These are phyloP conservation scores for Candida odintsovae DNA, from an alignment of 805 yeast genomes.

Conservation along the genomic window DNA sequence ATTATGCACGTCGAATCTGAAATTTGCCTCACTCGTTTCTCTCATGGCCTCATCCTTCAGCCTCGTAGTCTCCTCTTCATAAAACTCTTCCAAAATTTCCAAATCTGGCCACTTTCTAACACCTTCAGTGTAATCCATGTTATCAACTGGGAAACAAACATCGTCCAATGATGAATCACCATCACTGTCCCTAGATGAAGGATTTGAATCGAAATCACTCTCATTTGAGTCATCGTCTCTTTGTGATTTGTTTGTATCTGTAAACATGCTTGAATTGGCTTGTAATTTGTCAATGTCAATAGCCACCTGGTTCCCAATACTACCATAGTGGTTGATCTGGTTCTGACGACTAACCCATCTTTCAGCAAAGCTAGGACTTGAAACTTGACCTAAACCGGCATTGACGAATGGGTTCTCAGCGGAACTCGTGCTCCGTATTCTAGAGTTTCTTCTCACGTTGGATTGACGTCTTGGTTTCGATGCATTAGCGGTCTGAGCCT, in stretches of 20 bases:
- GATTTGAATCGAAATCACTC: conserved; percentile 31
- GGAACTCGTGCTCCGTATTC: conserved; percentile 2
- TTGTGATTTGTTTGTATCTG: not conserved
- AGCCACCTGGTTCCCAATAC: not conserved
- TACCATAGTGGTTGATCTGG: not conserved
- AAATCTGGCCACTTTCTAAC: conserved; percentile 78
- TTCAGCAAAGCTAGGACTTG: conserved; percentile 23
- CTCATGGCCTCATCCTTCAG: conserved; percentile 34
- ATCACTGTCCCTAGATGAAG: conserved; percentile 34
- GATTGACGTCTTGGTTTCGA: not conserved
- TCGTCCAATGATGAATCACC: conserved; percentile 79
- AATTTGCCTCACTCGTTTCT: conserved; percentile 33
- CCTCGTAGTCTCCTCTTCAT: conserved; percentile 58
- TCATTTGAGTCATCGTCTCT: conserved; percentile 11
- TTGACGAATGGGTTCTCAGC: conserved; percentile 2
- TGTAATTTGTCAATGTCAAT: conserved; percentile 2
- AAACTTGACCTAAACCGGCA: not conserved
- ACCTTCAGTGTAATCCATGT: conserved; percentile 16
- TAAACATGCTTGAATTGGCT: not conserved
- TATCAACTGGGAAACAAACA: conserved; percentile 76
- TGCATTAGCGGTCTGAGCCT: not conserved
- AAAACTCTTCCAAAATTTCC: conserved; percentile 66
- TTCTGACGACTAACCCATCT: conserved; percentile 23
- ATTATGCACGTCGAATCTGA: conserved; percentile 29
- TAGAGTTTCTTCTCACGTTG: not conserved